Evolutionary conservation across 2,329 filamentous ascomycete species (phyloP), one percentile per base, ranked within the genome.

Genomic region (Fusarium tuaranense): DNA sequence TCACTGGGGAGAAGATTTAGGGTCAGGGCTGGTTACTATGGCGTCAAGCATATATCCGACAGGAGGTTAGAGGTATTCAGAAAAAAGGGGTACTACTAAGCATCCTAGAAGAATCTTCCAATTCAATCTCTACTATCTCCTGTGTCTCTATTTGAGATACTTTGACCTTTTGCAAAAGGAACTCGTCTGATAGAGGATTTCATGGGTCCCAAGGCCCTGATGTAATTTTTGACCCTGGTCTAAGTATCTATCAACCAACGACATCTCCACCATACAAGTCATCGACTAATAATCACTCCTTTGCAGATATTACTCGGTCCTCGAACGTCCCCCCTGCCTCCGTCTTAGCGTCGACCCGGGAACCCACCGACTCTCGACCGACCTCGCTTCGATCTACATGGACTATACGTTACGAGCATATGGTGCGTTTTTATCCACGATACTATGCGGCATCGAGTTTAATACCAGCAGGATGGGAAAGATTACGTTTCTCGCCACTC

Each of bases 61-160:
- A 7, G 16, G 27, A 53, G 18, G 25, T 53, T 53, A 1, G 25
- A 53, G 18, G 18, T 7, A 1, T 12, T 53, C 12, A 13, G 18
- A 13, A 13, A n/a, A n/a, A 32, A n/a, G 25, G 18, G 48, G 25
- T 32, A n/a, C 18, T n/a, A 2, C 12, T 32, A n/a, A 14, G 18
- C 27, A n/a, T 32, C n/a, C 25, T 14, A 53, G 25, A 53, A 53
- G 10, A 53, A 13, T 32, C 18, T 53, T 3, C 25, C 25, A 53
- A 32, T 53, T n/a, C 9, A 53, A 53, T 53, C 10, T 53, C 18
- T 32, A 1, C 48, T 3, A n/a, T n/a, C 18, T 30, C 8, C 4
- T 1, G 8, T 13, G 3, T 18, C 25, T n/a, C 1, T 0, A 4
- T 3, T 16, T 7, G 2, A 22, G 18, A 18, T 2, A 6, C 2